Conservation (phyloP, 306 rosid genomes). For the Neltuma alba region DNA sequence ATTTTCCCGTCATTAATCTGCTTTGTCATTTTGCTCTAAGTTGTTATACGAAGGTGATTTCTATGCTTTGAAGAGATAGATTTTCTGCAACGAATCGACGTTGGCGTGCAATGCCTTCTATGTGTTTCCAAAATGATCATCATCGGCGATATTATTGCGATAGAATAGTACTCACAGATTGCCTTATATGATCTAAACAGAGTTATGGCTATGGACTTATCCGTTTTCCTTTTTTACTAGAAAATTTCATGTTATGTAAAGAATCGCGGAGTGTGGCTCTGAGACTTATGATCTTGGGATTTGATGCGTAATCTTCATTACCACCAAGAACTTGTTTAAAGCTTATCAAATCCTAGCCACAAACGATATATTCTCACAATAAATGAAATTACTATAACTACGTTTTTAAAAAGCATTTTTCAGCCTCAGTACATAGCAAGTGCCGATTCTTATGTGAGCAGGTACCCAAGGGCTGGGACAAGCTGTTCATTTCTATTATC, state of each 20-base stretch:
- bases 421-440: slow-evolving; percentile 18
- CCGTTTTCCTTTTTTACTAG: not conserved
- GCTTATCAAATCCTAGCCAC: slow-evolving; percentile 29
- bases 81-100: not conserved
- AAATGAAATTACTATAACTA: not conserved
- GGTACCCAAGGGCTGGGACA: slow-evolving; percentile 81
- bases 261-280: slow-evolving; percentile 7
- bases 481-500: slow-evolving; percentile 56
- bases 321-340: not conserved
- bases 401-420: slow-evolving; percentile 9
- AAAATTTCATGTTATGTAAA: slow-evolving; percentile 14
- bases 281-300: not conserved
- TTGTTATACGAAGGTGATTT: not conserved
- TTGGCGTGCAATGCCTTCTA: slow-evolving; percentile 27
- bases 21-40: not conserved
- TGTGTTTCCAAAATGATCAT: slow-evolving; percentile 19
- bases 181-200: not conserved
- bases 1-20: not conserved
- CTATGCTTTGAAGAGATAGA: too few species aligned
- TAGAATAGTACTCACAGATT: not conserved
- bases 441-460: slow-evolving; percentile 35
- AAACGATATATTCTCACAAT: slow-evolving; percentile 12
- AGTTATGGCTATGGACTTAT: not conserved
- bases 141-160: not conserved
- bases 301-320: not conserved